Evolutionary conservation across 2,329 filamentous ascomycete species (phyloP), one percentile per base, ranked within the genome.

Genomic region (Curvularia hawaiiensis): DNA sequence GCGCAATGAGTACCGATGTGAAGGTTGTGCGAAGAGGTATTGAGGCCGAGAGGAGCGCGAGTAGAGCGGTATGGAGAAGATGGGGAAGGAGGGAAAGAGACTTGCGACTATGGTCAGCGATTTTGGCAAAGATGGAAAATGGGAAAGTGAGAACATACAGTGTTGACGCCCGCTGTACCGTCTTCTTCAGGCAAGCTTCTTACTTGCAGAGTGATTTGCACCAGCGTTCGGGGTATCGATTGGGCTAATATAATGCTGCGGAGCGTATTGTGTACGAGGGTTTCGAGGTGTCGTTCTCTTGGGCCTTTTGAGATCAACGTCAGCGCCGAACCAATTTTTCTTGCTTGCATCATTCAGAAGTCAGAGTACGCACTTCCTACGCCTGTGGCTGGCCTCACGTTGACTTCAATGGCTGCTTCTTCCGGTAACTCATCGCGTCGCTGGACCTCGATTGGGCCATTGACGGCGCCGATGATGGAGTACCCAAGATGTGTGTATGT

Each of bases 401-500:
- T 88, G 56, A 99, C 91, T 77, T 98, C 95, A 64, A 99, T 83
- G 49, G 89, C 86, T 28, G 94, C 92, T 79, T 97, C 92, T 77
- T 96, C 93, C 8, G 95, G 90, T 65, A 95, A 86, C 76, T 98
- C 92, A 73, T 99, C 94, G 69, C 91, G 87, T 69, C 93, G 86
- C 67, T 88, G 87, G 16, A 94, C 91, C 79, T 99, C 95, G 65
- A 98, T 86, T 16, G 95, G 95, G 0, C 94, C 95, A 77, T 97
- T 98, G 65, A 96, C 92, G 14, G 91, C 89, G 54, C 90, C 90
- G 52, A 96, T 85, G 63, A 98, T 85, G 44, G 88, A 89, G 77
- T 92, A 96, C 48, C 92, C 90, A 56, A 86, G 83, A 67, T 88
- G 84, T 2, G 89, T 86, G 74, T 91, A 92, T 10, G 86, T 89